A percentile compares a stretch with the other conserved stretches of the same genome.
Evolutionary conservation across 495 filamentous ascomycete genomes (phyloP).

Genomic region (Jackrogersella minutella): DNA sequence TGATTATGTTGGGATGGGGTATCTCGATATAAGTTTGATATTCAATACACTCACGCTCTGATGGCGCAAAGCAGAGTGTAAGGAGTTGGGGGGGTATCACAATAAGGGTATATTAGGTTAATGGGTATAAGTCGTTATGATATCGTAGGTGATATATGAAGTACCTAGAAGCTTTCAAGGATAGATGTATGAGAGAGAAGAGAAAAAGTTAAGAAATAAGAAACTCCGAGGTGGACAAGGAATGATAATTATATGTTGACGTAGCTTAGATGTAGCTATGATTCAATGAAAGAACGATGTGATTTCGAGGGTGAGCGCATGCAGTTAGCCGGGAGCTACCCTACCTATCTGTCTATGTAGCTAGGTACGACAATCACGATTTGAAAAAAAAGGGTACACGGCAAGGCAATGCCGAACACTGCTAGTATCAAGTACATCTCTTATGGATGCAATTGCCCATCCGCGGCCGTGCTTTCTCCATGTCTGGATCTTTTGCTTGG

Average conservation of each 20-base stretch:
- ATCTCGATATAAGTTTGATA: conserved; percentile 16
- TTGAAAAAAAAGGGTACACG: conserved; percentile 10
- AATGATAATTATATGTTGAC: conserved; percentile 36
- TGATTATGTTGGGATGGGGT: conserved; percentile 17
- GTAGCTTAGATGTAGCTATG: conserved; percentile 34
- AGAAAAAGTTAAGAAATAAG: not conserved
- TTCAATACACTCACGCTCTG: not conserved
- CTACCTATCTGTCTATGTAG: too few relatives aligned
- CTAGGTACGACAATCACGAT: not conserved
- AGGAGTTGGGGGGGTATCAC: conserved; percentile 30
- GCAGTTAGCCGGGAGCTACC: conserved; percentile 20
- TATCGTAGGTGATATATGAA: conserved; percentile 6
- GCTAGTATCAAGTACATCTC: conserved; percentile 3
- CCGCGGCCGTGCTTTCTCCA: conserved; percentile 5
- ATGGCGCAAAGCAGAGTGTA: conserved; percentile 11
- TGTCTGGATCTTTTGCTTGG: not conserved
- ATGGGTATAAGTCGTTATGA: conserved; percentile 18
- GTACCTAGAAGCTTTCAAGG: not conserved
- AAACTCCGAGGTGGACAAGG: conserved; percentile 20
- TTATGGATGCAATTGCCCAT: not conserved
- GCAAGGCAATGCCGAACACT: not conserved
- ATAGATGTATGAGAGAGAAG: not conserved
- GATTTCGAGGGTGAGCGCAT: conserved; percentile 22
- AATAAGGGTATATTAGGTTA: conserved; percentile 19
- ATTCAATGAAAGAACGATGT: conserved; percentile 23